Evolutionary conservation across 2,329 filamentous ascomycete species (phyloP), one percentile per base, ranked within the genome.

Genomic region (Fusarium algeriense): DNA sequence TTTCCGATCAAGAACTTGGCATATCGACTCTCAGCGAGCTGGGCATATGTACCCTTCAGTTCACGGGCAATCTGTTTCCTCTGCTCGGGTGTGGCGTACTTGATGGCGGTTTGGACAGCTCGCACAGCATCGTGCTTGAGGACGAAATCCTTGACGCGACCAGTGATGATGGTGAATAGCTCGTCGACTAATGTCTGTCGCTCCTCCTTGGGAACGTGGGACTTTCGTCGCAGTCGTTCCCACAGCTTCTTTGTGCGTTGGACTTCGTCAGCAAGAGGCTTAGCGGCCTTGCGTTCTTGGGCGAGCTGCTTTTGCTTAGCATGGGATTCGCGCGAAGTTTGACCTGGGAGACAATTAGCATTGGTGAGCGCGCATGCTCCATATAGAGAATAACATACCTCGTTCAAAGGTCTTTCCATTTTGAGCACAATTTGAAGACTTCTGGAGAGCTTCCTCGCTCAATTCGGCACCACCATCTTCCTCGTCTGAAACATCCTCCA

Each of bases 41-140:
- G 89, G 45, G 90, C 89, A 80, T 97, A 97, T 73, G 92, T 91
- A 20, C 95, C 94, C 81, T 93, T 90, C 60, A 99, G 87, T 81
- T 99, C 96, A 64, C 85, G 86, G 12, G 95, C 94, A 77, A 99
- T 98, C 83, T 91, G 89, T 81, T 91, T 93, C 78, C 93, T 89
- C 83, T 98, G 95, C 67, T 93, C 91, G 60, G 90, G 86, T 48
- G 92, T 97, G 50, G 94, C 92, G 82, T 99, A 99, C 82, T 99
- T 99, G 83, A 99, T 89, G 40, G 95, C 96, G 15, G 95, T 98
- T 84, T 99, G 96, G 30, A 99, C 92, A 44, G 97, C 94, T 74
- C 96, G 90, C n/a, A 97, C 95, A 38, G 94, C 93, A 80, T 99
- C 96, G 81, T 99, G 96, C 88, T 99, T 99, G 84, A 99, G 93